Percentiles rank a stretch among this genome's conserved stretches.
These are phyloP conservation scores for Dactylellina drechsleri DNA, from an alignment of 2,329 filamentous ascomycete species.

Conservation along the genomic window DNA sequence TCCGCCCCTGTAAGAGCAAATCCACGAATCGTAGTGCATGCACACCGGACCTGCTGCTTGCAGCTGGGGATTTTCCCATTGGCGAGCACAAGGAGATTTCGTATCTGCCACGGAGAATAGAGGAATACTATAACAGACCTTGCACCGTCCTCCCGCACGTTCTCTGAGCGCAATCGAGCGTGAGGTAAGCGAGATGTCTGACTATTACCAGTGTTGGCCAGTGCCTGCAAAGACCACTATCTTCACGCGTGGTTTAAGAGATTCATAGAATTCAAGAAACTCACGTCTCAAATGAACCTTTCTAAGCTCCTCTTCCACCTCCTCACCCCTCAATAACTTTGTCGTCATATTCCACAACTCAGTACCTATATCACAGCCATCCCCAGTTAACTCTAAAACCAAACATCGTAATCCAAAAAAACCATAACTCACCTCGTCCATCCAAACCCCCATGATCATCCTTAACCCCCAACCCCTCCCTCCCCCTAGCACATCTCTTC, in stretches of 20 bases:
- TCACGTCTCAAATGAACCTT: slow-evolving; percentile 29
- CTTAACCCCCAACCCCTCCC: slow-evolving; percentile 22
- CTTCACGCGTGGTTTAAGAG: neutral
- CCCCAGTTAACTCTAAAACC: slow-evolving; percentile 6
- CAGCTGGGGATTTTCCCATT: slow-evolving; percentile 3
- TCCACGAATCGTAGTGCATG: neutral
- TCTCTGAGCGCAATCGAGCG: slow-evolving; percentile 52
- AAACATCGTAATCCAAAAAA: neutral
- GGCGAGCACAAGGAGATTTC: slow-evolving; percentile 19
- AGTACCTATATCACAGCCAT: slow-evolving; percentile 20
- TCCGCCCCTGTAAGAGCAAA: neutral
- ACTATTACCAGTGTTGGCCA: slow-evolving; percentile 30
- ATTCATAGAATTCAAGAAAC: slow-evolving; percentile 1
- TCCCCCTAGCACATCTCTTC: slow-evolving; percentile 38
- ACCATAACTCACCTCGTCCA: slow-evolving; percentile 25
- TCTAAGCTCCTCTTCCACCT: slow-evolving; percentile 33
- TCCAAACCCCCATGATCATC: slow-evolving; percentile 49
- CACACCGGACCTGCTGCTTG: neutral
- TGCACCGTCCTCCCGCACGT: slow-evolving; percentile 42
- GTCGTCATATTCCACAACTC: slow-evolving; percentile 49
- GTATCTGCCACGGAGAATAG: neutral
- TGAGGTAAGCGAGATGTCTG: slow-evolving; percentile 49
- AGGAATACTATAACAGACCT: slow-evolving; percentile 29
- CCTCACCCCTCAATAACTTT: slow-evolving; percentile 54
- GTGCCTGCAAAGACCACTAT: no score